Evolutionary conservation across 1,284 basidiomycete genomes (phyloP).

Genomic region (Malassezia vespertilionis): DNA sequence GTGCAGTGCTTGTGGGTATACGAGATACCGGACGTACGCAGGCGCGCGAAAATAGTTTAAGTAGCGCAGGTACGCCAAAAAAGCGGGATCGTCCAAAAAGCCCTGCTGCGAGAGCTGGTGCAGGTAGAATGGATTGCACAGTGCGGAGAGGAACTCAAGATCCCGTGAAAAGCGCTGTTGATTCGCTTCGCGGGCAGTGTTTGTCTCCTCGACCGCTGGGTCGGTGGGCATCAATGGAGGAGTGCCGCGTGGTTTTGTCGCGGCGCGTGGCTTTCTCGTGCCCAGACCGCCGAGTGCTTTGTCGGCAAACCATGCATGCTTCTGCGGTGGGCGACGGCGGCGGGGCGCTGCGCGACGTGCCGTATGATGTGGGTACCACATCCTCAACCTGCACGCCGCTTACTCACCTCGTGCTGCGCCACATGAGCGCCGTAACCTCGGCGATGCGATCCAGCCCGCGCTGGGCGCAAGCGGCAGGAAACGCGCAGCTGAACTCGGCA

Average conservation of each 20-base stretch:
- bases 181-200: slow-evolving; percentile 21
- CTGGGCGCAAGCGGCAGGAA: slow-evolving; percentile 24
- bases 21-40: slow-evolving; percentile 31
- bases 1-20: slow-evolving; percentile 36
- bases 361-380: too few species aligned
- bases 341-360: too few species aligned
- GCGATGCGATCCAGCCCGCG: slow-evolving; percentile 68
- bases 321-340: too few species aligned
- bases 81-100: slow-evolving; percentile 23
- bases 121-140: slow-evolving; percentile 39
- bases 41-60: slow-evolving; percentile 35
- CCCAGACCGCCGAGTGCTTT: too few species aligned
- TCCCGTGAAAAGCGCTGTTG: slow-evolving; percentile 34
- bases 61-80: slow-evolving; percentile 32
- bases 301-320: too few species aligned
- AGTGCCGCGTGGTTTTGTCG: too few species aligned
- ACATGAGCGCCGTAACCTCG: slow-evolving; percentile 83
- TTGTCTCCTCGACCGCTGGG: slow-evolving; percentile 2
- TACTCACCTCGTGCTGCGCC: slow-evolving; percentile 67
- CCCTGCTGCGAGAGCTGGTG: slow-evolving; percentile 30
- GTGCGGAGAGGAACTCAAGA: slow-evolving; percentile 37
- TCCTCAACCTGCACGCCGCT: too few species aligned
- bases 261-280: too few species aligned
- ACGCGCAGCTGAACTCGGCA: slow-evolving; percentile 21
- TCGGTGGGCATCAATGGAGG: slow-evolving; percentile 7